A percentile compares a stretch with the other conserved stretches of the same genome.
phyloP scores from a whole-genome alignment of 2,329 filamentous ascomycete genomes.

The Hypomyces perniciosus region DNA sequence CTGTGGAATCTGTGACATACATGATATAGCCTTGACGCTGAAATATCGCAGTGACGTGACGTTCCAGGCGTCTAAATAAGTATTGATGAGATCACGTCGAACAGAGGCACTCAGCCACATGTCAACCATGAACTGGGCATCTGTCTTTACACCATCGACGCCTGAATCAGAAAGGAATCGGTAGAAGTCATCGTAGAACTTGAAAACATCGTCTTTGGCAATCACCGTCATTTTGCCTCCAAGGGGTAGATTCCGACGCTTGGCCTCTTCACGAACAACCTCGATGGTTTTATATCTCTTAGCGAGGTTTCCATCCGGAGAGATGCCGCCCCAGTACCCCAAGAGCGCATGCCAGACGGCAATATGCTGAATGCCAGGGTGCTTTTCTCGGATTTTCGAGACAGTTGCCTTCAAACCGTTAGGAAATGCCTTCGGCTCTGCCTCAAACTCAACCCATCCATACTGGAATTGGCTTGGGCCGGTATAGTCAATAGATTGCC shows the following conservation, averaged over 20 bases:
- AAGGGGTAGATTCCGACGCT: constrained; percentile 41
- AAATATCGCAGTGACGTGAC: constrained; percentile 74
- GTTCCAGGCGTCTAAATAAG: constrained; percentile 84
- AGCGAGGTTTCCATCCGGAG: constrained; percentile 66
- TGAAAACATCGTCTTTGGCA: constrained; percentile 63
- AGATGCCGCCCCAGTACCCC: constrained; percentile 88
- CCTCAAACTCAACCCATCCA: constrained; percentile 80
- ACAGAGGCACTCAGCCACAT: constrained; percentile 61
- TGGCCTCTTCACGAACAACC: constrained; percentile 44
- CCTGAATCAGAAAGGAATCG: constrained; percentile 67
- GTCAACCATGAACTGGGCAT: constrained; percentile 87
- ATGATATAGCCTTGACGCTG: constrained; percentile 71
- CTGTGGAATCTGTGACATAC: constrained; percentile 89
- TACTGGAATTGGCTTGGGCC: constrained; percentile 49
- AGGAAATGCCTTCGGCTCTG: constrained; percentile 72
- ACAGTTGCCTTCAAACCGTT: constrained; percentile 69
- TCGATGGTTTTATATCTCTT: constrained; percentile 70
- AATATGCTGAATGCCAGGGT: constrained; percentile 72
- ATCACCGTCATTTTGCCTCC: constrained; percentile 67
- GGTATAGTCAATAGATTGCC: constrained; percentile 66
- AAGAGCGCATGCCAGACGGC: constrained; percentile 91
- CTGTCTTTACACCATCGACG: constrained; percentile 85
- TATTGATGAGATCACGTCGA: constrained; percentile 63
- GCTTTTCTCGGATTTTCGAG: constrained; percentile 58
- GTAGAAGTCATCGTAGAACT: constrained; percentile 91